Evolutionary conservation across 768 basidiomycete genomes (phyloP).

Genomic region (Brasilioporus rufonigricans): DNA sequence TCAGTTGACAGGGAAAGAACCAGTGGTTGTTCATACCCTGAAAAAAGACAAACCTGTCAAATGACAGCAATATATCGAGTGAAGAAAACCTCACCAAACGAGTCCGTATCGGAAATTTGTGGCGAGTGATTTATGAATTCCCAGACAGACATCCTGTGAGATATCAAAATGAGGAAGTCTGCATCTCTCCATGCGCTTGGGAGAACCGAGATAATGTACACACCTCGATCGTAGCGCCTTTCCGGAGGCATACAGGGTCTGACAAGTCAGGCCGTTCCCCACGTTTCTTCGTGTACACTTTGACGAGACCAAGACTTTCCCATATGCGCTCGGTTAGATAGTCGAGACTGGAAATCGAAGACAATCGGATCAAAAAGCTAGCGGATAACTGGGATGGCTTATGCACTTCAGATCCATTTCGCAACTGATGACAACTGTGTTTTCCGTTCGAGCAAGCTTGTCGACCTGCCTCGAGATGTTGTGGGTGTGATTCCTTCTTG

Average conservation of each 20-base stretch:
- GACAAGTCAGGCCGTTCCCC: slow-evolving; percentile 90
- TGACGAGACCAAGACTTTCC: slow-evolving; percentile 78
- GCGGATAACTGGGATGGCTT: not conserved
- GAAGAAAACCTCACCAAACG: slow-evolving; percentile 70
- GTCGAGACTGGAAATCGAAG: slow-evolving; percentile 47
- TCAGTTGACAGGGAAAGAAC: not conserved
- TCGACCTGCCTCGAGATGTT: slow-evolving; percentile 48
- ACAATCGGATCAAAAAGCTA: not conserved
- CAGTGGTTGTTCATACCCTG: slow-evolving; percentile 24
- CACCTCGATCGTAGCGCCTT: slow-evolving; percentile 92
- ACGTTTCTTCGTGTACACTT: slow-evolving; percentile 96
- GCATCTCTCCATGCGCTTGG: not conserved
- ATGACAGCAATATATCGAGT: not conserved
- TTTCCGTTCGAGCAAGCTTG: slow-evolving; percentile 75
- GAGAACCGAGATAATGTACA: not conserved
- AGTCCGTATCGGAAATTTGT: slow-evolving; percentile 93
- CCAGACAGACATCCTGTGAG: slow-evolving; percentile 79
- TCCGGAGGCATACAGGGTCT: slow-evolving; percentile 89
- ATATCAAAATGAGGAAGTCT: not conserved
- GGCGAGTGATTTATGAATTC: slow-evolving; percentile 86
- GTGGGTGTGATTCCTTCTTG: not conserved
- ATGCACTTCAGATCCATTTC: slow-evolving; percentile 88
- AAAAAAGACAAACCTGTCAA: not conserved
- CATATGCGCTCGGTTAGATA: slow-evolving; percentile 76
- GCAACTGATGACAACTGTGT: slow-evolving; percentile 94